Percentiles rank a stretch among this genome's conserved stretches.
phyloP scores from a whole-genome alignment of 2,329 filamentous ascomycete genomes.

The Helotiales sp. region DNA sequence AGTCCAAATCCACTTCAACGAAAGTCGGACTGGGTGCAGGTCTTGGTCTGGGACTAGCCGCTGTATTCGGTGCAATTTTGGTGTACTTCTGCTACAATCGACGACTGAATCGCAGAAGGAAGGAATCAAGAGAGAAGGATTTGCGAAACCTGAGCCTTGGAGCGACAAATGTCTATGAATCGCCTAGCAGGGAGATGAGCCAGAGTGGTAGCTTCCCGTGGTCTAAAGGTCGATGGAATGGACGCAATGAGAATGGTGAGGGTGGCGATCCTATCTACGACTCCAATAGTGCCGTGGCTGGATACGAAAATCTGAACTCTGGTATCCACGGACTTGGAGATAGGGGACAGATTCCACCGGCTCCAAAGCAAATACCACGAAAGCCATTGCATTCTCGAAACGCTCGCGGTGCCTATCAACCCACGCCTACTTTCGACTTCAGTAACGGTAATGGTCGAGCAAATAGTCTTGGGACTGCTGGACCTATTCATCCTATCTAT shows the following conservation, averaged over 20 bases:
- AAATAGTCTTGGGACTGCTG: conserved; percentile 52
- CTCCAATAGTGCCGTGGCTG: conserved; percentile 37
- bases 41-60: conserved; percentile 65
- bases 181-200: conserved; percentile 30
- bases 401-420: conserved; percentile 45
- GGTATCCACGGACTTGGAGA: conserved; percentile 33
- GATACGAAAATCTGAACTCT: conserved; percentile 37
- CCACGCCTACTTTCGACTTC: conserved; percentile 50
- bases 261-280: conserved; percentile 26
- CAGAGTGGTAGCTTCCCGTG: conserved; percentile 36
- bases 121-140: conserved; percentile 56
- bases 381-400: conserved; percentile 46
- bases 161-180: conserved; percentile 29
- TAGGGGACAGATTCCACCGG: conserved; percentile 16
- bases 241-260: conserved; percentile 21
- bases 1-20: conserved; percentile 42
- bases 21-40: conserved; percentile 68
- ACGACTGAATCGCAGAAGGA: conserved; percentile 48
- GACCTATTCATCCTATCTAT: conserved; percentile 66
- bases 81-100: conserved; percentile 56
- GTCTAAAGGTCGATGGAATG: conserved; percentile 37
- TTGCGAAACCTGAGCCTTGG: conserved; percentile 56
- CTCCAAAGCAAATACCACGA: conserved; percentile 41
- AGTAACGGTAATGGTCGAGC: conserved; percentile 42
- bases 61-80: conserved; percentile 53